A percentile compares a stretch with the other conserved stretches of the same genome.
Evolutionary conservation across 2,329 filamentous ascomycete genomes (phyloP).

Genomic region (Diaporthe vexans): DNA sequence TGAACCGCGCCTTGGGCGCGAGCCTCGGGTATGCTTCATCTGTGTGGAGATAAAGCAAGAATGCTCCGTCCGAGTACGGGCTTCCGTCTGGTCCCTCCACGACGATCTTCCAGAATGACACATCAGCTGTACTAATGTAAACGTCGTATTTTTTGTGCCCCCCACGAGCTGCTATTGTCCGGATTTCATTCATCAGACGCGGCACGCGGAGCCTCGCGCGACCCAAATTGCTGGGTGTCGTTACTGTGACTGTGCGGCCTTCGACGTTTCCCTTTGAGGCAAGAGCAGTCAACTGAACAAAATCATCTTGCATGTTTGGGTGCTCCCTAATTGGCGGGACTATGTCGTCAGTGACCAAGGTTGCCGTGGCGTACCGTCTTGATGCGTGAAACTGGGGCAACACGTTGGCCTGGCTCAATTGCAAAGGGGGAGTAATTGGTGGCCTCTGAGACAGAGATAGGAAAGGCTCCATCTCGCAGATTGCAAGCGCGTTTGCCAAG

Average conservation of each 20-base stretch:
- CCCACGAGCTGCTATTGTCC: conserved; percentile 3
- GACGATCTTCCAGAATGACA: conserved; percentile 57
- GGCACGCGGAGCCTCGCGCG: background rate
- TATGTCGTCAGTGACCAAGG: conserved; percentile 10
- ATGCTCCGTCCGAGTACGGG: conserved; percentile 71
- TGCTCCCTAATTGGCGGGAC: conserved; percentile 26
- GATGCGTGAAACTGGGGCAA: background rate
- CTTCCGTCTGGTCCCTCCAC: conserved; percentile 48
- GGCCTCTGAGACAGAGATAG: conserved; percentile 25
- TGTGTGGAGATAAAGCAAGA: conserved; percentile 81
- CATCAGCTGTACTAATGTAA: conserved; percentile 55
- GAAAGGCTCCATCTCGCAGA: conserved; percentile 37
- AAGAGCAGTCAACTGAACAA: conserved; percentile 5
- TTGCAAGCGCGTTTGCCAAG: conserved; percentile 15
- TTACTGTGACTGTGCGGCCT: background rate
- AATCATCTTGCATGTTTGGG: conserved; percentile 13
- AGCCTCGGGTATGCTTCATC: conserved; percentile 86
- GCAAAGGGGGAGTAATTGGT: background rate
- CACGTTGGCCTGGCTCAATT: background rate
- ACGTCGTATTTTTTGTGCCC: conserved; percentile 47
- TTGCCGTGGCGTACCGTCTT: background rate
- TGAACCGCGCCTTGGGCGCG: conserved; percentile 81
- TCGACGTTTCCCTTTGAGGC: background rate
- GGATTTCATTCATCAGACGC: conserved; percentile 32
- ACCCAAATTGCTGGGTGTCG: background rate